These are phyloP conservation scores for Trametes sanguinea DNA, from an alignment of 768 basidiomycete genomes.

Conservation along the genomic window DNA sequence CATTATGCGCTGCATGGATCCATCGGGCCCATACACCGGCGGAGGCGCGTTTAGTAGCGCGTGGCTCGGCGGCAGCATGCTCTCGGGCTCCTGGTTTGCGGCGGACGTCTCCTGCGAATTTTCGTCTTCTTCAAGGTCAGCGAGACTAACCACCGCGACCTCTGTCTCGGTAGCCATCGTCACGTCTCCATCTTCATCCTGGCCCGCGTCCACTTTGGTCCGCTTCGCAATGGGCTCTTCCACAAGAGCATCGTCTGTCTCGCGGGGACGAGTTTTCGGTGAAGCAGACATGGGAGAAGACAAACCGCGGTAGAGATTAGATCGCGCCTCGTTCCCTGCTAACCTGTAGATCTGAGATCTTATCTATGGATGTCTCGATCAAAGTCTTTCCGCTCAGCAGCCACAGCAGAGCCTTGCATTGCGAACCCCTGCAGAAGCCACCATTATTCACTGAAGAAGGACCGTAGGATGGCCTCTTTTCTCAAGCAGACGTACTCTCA, in stretches of 20 bases:
- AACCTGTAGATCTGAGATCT: constrained; percentile 14
- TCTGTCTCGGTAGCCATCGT: constrained; percentile 15
- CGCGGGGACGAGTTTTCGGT: constrained; percentile 26
- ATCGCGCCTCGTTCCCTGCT: constrained; percentile 6
- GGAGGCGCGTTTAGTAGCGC: constrained; percentile 60
- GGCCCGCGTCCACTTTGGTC: constrained; percentile 34
- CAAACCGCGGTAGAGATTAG: constrained; percentile 14
- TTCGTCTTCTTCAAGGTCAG: constrained; percentile 17
- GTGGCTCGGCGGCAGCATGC: constrained; percentile 72
- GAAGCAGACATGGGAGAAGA: constrained; percentile 17
- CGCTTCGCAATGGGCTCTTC: constrained; percentile 40
- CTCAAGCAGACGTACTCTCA: constrained; percentile 59
- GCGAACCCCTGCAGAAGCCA: too few relatives aligned
- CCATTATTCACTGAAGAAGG: background rate
- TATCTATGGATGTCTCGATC: background rate
- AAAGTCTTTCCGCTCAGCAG: background rate
- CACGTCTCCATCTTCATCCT: constrained; percentile 22
- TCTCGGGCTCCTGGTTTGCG: constrained; percentile 19
- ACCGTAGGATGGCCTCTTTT: constrained; percentile 39
- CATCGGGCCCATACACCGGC: constrained; percentile 50
- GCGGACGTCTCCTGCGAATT: background rate
- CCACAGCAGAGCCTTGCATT: too few relatives aligned
- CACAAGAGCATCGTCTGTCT: constrained; percentile 24
- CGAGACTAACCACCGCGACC: constrained; percentile 16
- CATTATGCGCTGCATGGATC: constrained; percentile 55